Evolutionary conservation across 139 green algal species (phyloP).

Genomic region (Chara braunii): DNA sequence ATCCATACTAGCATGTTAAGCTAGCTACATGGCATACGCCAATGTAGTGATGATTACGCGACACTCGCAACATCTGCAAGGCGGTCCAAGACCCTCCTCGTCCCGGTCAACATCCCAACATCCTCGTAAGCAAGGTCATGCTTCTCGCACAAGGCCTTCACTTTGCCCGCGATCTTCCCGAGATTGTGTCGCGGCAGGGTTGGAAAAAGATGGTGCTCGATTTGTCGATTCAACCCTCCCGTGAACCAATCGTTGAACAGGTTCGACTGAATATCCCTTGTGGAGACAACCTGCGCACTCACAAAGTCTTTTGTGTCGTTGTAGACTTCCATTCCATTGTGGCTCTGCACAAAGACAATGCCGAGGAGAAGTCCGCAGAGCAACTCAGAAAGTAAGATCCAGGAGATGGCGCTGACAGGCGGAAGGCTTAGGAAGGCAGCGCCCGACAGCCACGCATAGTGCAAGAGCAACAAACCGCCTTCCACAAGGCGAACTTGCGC

Average conservation of each 20-base stretch:
- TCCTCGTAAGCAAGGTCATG: slow-evolving; percentile 54
- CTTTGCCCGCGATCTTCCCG: slow-evolving; percentile 14
- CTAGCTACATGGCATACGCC: no score
- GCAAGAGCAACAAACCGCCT: slow-evolving; percentile 33
- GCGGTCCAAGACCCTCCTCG: slow-evolving; percentile 37
- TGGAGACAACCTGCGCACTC: slow-evolving; percentile 58
- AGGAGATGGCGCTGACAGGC: slow-evolving; percentile 30
- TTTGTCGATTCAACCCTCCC: slow-evolving; percentile 69
- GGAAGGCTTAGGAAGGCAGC: slow-evolving; percentile 43
- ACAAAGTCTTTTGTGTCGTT: slow-evolving; percentile 55
- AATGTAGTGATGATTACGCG: neutral
- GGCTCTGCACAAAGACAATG: slow-evolving; percentile 67
- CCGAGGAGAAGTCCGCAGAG: slow-evolving; percentile 50
- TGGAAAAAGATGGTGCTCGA: slow-evolving; percentile 77
- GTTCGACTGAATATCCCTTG: slow-evolving; percentile 50
- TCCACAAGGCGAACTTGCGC: slow-evolving; percentile 35
- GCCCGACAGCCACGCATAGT: slow-evolving; percentile 45
- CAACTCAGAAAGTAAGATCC: slow-evolving; percentile 44
- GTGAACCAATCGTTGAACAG: slow-evolving; percentile 62
- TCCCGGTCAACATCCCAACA: slow-evolving; percentile 46
- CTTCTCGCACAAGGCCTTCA: slow-evolving; percentile 50
- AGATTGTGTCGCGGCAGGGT: slow-evolving; percentile 64
- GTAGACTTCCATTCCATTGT: slow-evolving; percentile 76
- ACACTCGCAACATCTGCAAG: slow-evolving; percentile 21
- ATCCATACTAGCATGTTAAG: no score